Evolutionary conservation across 2,329 filamentous ascomycete genomes (phyloP), one percentile per base, ranked within the genome.

Genomic region (Scedosporium boydii): DNA sequence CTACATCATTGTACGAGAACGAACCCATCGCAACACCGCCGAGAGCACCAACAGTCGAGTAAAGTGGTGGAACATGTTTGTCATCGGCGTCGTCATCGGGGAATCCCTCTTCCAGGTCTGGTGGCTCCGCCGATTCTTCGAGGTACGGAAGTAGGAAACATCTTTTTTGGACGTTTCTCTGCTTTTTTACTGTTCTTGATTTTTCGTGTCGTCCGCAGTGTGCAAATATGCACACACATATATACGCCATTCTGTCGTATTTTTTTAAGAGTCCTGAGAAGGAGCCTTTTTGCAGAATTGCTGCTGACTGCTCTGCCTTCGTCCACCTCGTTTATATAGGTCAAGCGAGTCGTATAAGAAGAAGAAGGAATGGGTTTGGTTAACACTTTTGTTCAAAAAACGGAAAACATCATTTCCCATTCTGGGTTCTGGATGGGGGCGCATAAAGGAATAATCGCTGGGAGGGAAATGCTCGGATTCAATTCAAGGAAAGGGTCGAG

Each of bases 1-100:
- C 69, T 99, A 99, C 80, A 98, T 99, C 71, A 87, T 99, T 66
- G 80, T 98, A 64, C 89, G 95, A 69, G 95, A 99, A 80, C 86
- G 95, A 72, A 96, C 91, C 69, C 95, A 99, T 82, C 86, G 95
- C 74, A 99, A 99, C 80, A 99, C 95, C 9, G 95, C 95, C 67
- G 95, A 99, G 81, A 97, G 93, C 83, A 99, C 95, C 71, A 99
- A 99, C 77, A 85, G 87, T 69, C 85, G 95, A 68, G 95, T 99
- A 74, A 99, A 99, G 82, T 99, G 95, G 95, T 99, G 95, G 95
- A 97, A 95, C 76, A 84, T 98, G 70, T 98, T 98, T 77, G 93
- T 99, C 77, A 86, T 99, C 67, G 84, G 86, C 63, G 87, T 98
- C 59, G 84, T 99, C 66, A 82, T 96, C 67, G 92, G 89, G 70